A percentile compares a stretch with the other conserved stretches of the same genome.
Conservation (phyloP, 176 grass and related monocot genomes). For the Oryza coarctata region DNA sequence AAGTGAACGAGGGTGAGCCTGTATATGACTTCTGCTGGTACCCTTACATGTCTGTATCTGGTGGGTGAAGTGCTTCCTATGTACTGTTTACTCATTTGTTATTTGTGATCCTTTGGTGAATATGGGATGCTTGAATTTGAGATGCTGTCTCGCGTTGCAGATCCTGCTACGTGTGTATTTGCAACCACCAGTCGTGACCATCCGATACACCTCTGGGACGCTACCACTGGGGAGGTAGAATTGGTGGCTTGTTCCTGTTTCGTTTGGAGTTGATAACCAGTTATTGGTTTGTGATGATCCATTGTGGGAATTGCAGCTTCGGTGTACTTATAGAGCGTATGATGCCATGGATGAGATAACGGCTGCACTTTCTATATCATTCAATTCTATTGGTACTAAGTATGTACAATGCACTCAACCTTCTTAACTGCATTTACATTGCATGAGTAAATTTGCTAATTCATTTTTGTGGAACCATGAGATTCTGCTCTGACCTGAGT, state of each 20-base stretch:
- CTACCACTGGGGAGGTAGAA: constrained; percentile 68
- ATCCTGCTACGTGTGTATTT: constrained; percentile 80
- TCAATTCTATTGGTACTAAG: constrained; percentile 88
- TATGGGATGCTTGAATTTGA: not conserved
- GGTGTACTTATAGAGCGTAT: constrained; percentile 91
- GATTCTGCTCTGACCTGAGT: not conserved
- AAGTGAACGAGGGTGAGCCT: constrained; percentile 76
- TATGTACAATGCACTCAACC: constrained; percentile 29
- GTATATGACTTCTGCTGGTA: constrained; percentile 98
- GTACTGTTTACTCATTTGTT: not conserved
- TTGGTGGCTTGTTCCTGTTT: not conserved
- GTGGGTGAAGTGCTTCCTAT: constrained; percentile 43
- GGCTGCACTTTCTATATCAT: constrained; percentile 83
- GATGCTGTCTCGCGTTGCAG: constrained; percentile 37
- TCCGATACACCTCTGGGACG: constrained; percentile 97
- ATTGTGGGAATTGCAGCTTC: constrained; percentile 51
- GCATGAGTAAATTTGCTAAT: not conserved
- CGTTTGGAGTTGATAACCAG: constrained; percentile 1
- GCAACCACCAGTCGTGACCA: constrained; percentile 82
- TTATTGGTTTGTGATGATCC: constrained; percentile 26
- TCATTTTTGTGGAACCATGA: constrained; percentile 11
- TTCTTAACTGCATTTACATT: constrained; percentile 11
- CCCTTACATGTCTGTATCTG: constrained; percentile 78
- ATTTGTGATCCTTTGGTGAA: constrained; percentile 12
- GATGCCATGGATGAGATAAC: constrained; percentile 97